Percentiles rank a stretch among this genome's conserved stretches.
Conservation (phyloP, 306 rosid species). For the Prunus campanulata region DNA sequence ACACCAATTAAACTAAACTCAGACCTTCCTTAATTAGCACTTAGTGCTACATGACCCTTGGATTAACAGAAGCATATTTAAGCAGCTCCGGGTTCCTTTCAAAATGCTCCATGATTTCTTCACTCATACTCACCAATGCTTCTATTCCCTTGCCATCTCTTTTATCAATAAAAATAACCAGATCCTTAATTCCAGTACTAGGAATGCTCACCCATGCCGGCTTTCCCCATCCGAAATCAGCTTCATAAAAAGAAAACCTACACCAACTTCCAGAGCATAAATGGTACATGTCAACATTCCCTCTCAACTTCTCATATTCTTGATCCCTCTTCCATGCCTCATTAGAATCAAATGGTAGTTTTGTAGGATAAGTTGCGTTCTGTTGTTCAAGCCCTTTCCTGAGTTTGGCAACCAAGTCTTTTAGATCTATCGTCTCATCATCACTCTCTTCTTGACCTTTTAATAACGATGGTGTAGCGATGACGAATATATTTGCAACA, state of each 20-base stretch:
- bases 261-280: too few species aligned
- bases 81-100: neutral
- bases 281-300: too few species aligned
- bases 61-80: neutral
- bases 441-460: neutral
- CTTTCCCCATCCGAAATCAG: constrained; percentile 2
- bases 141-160: neutral
- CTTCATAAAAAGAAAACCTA: neutral
- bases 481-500: neutral
- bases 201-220: neutral
- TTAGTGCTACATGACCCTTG: neutral
- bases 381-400: neutral
- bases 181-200: neutral
- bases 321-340: too few species aligned
- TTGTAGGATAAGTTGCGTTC: neutral
- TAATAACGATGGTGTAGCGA: neutral
- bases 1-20: too few species aligned
- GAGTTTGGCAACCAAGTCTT: neutral
- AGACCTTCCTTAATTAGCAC: too few species aligned
- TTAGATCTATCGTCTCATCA: neutral
- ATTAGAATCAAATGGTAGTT: too few species aligned
- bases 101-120: neutral
- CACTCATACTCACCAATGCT: neutral
- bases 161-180: neutral
- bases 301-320: too few species aligned